phyloP scores from a whole-genome alignment of 2,329 filamentous ascomycete species.

The Colletotrichum spaethianum region DNA sequence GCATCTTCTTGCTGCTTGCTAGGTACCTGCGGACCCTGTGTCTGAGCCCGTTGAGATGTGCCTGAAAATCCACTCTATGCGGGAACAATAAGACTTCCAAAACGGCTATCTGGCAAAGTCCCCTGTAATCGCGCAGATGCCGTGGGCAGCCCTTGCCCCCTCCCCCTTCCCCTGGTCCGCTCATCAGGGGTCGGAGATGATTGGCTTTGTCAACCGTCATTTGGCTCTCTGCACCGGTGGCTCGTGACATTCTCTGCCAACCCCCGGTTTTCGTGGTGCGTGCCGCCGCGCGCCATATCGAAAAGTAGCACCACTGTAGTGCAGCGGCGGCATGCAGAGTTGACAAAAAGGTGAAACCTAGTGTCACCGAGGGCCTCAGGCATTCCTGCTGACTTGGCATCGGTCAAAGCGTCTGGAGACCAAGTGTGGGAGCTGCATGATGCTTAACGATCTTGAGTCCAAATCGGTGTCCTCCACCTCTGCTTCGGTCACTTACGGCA shows the following conservation, averaged over 20 bases:
- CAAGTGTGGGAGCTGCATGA: no score
- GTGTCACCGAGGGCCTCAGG: neutral
- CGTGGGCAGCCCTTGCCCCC: neutral
- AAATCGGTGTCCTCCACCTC: no score
- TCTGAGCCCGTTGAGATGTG: neutral
- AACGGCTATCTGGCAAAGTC: slow-evolving; percentile 1
- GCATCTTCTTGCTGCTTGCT: slow-evolving; percentile 1
- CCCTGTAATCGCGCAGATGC: slow-evolving; percentile 28
- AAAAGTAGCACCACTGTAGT: neutral
- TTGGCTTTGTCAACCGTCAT: slow-evolving; percentile 4
- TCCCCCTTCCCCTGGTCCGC: neutral
- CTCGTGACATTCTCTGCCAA: neutral
- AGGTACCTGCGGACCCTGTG: neutral
- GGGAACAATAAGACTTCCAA: neutral
- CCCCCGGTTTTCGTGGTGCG: neutral
- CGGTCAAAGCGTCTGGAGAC: neutral
- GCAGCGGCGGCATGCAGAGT: slow-evolving; percentile 11
- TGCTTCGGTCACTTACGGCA: neutral
- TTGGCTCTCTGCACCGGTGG: neutral
- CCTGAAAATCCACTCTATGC: neutral
- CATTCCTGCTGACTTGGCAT: neutral
- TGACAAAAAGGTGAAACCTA: slow-evolving; percentile 13
- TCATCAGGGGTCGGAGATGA: slow-evolving; percentile 2
- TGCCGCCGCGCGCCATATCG: slow-evolving; percentile 3
- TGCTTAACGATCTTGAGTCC: no score